These are phyloP conservation scores for Fusarium anthophilum DNA, from an alignment of 2,329 filamentous ascomycete genomes.

Conservation along the genomic window DNA sequence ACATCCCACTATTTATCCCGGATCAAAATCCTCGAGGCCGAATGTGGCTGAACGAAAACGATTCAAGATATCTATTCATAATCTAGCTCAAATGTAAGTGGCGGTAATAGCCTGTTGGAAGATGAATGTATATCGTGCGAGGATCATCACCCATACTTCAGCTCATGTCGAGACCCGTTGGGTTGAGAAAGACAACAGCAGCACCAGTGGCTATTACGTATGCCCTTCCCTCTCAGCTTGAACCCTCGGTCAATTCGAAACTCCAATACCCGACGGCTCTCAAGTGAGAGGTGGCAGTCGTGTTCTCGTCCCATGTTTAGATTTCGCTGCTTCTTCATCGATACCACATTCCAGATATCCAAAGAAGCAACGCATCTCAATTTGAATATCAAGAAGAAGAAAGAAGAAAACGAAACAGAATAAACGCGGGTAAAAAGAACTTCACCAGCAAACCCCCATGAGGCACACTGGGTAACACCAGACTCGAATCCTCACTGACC, in stretches of 20 bases:
- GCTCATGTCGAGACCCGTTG: not conserved
- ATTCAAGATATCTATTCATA: not conserved
- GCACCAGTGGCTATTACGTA: not conserved
- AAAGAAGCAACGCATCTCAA: not conserved
- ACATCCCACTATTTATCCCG: constrained; percentile 1
- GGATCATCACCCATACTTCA: not conserved
- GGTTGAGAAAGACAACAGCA: not conserved
- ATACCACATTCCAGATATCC: not conserved
- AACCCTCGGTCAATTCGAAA: not conserved
- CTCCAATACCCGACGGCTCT: not conserved
- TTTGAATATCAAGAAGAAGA: not conserved
- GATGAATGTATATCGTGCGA: not conserved
- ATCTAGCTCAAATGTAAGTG: not conserved
- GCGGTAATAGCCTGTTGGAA: not conserved
- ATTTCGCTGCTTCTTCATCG: not conserved
- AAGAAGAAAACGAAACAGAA: not conserved
- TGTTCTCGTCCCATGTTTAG: not conserved
- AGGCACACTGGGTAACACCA: constrained; percentile 19
- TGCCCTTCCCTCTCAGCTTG: not conserved
- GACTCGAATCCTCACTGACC: constrained; percentile 8
- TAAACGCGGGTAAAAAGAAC: not conserved
- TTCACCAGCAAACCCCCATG: not conserved
- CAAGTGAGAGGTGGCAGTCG: not conserved
- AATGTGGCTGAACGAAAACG: not conserved
- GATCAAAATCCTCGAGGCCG: not conserved